These are phyloP conservation scores for Chlamydomonas eustigma DNA, from an alignment of 139 green algal genomes.

Conservation along the genomic window DNA sequence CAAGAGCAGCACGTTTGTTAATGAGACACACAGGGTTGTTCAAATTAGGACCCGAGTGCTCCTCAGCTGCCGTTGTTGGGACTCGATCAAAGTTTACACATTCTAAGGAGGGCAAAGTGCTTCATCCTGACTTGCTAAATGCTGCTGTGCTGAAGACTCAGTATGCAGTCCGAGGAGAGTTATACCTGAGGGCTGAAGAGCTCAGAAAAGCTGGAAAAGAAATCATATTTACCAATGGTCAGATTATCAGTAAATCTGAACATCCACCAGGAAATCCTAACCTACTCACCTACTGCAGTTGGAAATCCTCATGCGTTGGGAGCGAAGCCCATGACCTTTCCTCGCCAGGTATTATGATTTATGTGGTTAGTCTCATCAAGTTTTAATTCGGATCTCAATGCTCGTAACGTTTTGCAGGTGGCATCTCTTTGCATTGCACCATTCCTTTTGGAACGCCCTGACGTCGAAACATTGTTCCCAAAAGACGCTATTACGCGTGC, in stretches of 20 bases:
- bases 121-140: constrained; percentile 81
- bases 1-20: neutral
- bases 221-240: constrained; percentile 94
- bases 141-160: constrained; percentile 65
- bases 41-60: neutral
- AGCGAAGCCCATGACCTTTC: constrained; percentile 84
- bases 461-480: constrained; percentile 63
- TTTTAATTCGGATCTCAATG: neutral
- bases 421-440: constrained; percentile 69
- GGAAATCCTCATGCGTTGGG: constrained; percentile 92
- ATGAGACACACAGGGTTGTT: neutral
- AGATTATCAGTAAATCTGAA: too few relatives aligned
- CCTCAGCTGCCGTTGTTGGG: neutral
- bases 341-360: constrained; percentile 58
- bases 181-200: constrained; percentile 83
- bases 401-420: constrained; percentile 62
- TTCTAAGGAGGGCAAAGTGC: constrained; percentile 65
- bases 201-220: constrained; percentile 76
- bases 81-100: neutral
- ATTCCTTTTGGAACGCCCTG: constrained; percentile 69
- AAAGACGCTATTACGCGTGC: constrained; percentile 70
- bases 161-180: constrained; percentile 79
- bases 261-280: neutral
- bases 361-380: neutral
- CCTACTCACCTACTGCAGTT: too few relatives aligned